These are phyloP conservation scores for Periconia sp. DNA, from an alignment of 2,329 filamentous ascomycete species.

Conservation along the genomic window DNA sequence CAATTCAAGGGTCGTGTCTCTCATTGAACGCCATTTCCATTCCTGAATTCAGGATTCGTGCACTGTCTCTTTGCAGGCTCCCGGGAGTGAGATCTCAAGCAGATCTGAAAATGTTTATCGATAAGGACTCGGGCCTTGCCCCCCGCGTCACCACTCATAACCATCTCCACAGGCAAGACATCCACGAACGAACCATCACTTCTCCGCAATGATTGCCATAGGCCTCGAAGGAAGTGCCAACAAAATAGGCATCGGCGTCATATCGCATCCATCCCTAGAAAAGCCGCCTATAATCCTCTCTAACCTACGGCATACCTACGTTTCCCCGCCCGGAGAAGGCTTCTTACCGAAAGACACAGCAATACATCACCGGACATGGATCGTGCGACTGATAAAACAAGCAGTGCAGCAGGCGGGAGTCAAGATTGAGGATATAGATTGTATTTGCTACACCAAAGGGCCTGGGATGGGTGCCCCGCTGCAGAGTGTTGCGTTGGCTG, in stretches of 20 bases:
- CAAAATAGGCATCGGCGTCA: constrained; percentile 93
- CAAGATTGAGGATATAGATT: constrained; percentile 71
- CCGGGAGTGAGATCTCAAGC: constrained; percentile 3
- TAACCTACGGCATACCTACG: constrained; percentile 93
- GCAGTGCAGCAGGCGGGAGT: constrained; percentile 72
- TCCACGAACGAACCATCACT: not conserved
- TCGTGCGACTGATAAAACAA: constrained; percentile 78
- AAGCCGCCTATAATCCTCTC: constrained; percentile 70
- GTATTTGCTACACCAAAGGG: constrained; percentile 93
- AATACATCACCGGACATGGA: constrained; percentile 85
- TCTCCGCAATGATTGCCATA: constrained; percentile 65
- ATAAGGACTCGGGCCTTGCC: constrained; percentile 18
- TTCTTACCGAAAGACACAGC: constrained; percentile 98
- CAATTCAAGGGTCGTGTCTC: no score
- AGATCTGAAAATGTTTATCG: constrained; percentile 18
- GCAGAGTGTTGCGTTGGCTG: constrained; percentile 83
- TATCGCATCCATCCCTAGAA: constrained; percentile 70
- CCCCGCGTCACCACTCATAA: constrained; percentile 25
- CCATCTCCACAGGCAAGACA: not conserved
- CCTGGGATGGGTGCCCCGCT: constrained; percentile 97
- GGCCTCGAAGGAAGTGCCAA: constrained; percentile 94
- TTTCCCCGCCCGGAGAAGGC: constrained; percentile 87
- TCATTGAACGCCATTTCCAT: no score
- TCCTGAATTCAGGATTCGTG: no score
- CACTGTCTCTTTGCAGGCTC: no score